These are phyloP conservation scores for Capronia coronata DNA, from an alignment of 2,329 filamentous ascomycete species.

Conservation along the genomic window DNA sequence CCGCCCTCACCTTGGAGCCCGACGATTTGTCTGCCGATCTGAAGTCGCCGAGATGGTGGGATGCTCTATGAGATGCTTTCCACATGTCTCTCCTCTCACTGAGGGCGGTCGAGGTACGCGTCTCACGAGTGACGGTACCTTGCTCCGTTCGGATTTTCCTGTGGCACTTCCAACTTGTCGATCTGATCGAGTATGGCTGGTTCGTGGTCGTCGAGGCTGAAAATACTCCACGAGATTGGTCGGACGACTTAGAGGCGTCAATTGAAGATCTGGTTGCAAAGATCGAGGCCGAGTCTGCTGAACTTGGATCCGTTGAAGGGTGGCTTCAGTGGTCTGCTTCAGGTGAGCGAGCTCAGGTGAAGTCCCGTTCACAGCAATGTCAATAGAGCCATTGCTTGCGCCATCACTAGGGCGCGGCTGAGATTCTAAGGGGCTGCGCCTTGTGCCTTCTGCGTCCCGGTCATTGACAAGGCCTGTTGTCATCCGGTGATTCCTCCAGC, in stretches of 20 bases:
- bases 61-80: neutral
- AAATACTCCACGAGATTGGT: slow-evolving; percentile 12
- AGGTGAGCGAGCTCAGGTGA: slow-evolving; percentile 11
- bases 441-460: neutral
- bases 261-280: neutral
- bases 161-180: neutral
- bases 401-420: neutral
- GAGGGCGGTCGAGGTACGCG: slow-evolving; percentile 6
- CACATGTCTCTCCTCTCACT: neutral
- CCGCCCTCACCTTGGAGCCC: slow-evolving; percentile 9
- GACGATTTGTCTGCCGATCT: neutral
- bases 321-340: slow-evolving; percentile 14
- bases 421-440: neutral
- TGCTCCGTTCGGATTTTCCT: neutral
- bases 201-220: slow-evolving; percentile 2
- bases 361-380: neutral
- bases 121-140: neutral
- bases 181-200: neutral
- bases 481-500: slow-evolving; percentile 40
- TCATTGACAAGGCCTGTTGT: neutral
- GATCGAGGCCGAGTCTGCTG: neutral
- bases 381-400: neutral
- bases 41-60: neutral
- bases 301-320: slow-evolving; percentile 13
- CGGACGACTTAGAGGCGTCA: neutral